Evolutionary conservation across 306 rosid genomes (phyloP).

Genomic region (Heteromeles arbutifolia): DNA sequence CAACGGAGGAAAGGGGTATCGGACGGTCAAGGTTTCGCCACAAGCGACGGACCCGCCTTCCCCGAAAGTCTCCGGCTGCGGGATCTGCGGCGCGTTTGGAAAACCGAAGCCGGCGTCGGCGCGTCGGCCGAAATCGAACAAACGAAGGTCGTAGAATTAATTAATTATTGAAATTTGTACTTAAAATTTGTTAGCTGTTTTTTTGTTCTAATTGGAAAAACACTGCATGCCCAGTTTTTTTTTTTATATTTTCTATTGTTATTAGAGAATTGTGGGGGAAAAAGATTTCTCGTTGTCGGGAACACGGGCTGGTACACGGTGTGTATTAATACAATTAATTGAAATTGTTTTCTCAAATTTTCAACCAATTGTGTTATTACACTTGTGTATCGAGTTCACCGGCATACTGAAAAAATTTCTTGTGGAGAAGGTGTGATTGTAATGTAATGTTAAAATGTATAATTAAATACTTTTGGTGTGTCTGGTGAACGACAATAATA

Average conservation of each 20-base stretch:
- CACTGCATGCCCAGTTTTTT: not conserved
- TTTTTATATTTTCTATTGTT: not conserved
- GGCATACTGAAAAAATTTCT: not conserved
- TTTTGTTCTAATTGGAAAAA: not conserved
- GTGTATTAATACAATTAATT: no score
- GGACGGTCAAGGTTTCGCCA: constrained; percentile 15
- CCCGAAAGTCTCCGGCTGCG: constrained; percentile 58
- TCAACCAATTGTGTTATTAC: no score
- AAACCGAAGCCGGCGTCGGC: constrained; percentile 33
- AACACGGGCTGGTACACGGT: no score
- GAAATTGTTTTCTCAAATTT: no score
- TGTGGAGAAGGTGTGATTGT: not conserved
- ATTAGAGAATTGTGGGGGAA: not conserved
- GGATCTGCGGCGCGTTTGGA: constrained; percentile 47
- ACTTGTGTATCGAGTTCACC: no score
- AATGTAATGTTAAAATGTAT: constrained; percentile 8
- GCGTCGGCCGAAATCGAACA: constrained; percentile 28
- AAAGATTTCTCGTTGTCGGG: no score
- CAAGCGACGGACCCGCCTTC: constrained; percentile 60
- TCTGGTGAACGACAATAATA: not conserved
- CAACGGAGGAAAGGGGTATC: not conserved
- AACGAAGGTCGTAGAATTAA: constrained; percentile 21
- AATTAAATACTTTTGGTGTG: constrained; percentile 6
- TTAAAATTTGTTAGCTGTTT: not conserved
- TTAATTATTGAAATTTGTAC: not conserved